Conservation (phyloP, 2,329 filamentous ascomycete species). For the Colletotrichum eremochloae region DNA sequence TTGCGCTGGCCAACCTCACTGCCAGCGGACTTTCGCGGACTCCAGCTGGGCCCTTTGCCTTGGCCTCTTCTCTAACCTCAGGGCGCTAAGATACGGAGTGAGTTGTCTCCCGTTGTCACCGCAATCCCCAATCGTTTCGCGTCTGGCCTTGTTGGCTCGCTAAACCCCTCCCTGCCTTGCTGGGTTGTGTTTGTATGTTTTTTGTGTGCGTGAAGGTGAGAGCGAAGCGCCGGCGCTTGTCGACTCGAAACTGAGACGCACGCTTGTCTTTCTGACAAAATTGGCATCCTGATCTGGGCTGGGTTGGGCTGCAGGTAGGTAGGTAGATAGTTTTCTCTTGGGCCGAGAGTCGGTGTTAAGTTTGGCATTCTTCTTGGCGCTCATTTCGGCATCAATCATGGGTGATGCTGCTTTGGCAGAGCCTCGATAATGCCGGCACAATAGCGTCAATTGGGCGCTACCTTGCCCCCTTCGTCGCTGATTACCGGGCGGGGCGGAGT, state of each 20-base stretch:
- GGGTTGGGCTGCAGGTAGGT: background rate
- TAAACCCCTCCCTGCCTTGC: background rate
- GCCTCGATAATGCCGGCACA: conserved; percentile 38
- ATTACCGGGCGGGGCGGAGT: conserved; percentile 21
- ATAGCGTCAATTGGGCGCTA: conserved; percentile 11
- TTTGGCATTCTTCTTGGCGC: conserved; percentile 33
- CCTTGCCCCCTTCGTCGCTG: background rate
- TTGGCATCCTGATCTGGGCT: conserved; percentile 17
- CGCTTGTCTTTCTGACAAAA: background rate
- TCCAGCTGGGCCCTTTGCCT: background rate
- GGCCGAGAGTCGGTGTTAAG: background rate
- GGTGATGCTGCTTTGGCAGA: conserved; percentile 29
- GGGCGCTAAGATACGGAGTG: conserved; percentile 29
- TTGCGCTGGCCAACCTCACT: conserved; percentile 9
- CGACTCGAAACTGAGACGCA: conserved; percentile 1
- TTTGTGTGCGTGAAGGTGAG: background rate
- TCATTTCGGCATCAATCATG: conserved; percentile 10
- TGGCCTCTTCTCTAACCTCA: background rate
- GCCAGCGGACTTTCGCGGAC: conserved; percentile 30
- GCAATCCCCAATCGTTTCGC: conserved; percentile 29
- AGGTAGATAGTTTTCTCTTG: no score
- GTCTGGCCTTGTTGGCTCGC: conserved; percentile 15
- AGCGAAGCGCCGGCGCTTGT: conserved; percentile 18
- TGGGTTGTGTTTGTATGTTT: background rate
- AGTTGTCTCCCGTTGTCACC: conserved; percentile 29